Base-by-base conservation (phyloP, 2,329 filamentous ascomycete genomes). In the Stagonosporopsis tanaceti region DNA sequence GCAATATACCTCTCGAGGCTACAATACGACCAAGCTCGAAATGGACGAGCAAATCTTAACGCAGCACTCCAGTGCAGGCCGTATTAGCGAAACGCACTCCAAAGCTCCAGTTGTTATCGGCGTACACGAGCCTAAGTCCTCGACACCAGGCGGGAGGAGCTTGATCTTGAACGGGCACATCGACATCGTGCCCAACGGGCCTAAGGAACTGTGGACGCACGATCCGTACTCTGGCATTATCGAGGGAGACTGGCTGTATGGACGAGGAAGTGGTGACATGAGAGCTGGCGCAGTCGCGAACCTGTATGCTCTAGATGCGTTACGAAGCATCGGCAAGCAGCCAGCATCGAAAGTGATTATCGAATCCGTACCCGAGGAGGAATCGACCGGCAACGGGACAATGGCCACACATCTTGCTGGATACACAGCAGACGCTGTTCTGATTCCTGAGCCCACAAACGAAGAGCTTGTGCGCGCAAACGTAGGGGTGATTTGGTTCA, bases 401-500 rank as follows among this genome's bases (percentile, higher is more conserved):
- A 61, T 67, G 60, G 47, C 59, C 1, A 55, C 62, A 11, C 62
- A 65, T 61, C 51, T 65, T 20, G 59, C 58, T 11, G 64, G 64
- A 14, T 65, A 65, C 35, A 57, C 60, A 14, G 64, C 64, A 27
- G 62, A 66, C 37, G 62, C 64, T 14, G 62, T 61, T 2, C 24
- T 65, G 11, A 59, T 65, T 6, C 64, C 63, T 2, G 62, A 67
- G 38, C 64, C 64, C 6, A 63, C 58, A 3, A 61, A 61, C 12
- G 64, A 67, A 42, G 53, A 63, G 38, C 57, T 67, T 22, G 61
- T 67, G 11, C 60, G 64, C 27, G 64, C 64, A 12, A 67, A 67
- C 28, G 64, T 65, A 2, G 64, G 64, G 2, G 64, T 67, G 8
- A 54, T 67, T 12, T 67, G 64, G 64, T 67, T 67, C 53, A 60